phyloP scores from a whole-genome alignment of 2,329 filamentous ascomycete species.

The Pestalotiopsis sp. region DNA sequence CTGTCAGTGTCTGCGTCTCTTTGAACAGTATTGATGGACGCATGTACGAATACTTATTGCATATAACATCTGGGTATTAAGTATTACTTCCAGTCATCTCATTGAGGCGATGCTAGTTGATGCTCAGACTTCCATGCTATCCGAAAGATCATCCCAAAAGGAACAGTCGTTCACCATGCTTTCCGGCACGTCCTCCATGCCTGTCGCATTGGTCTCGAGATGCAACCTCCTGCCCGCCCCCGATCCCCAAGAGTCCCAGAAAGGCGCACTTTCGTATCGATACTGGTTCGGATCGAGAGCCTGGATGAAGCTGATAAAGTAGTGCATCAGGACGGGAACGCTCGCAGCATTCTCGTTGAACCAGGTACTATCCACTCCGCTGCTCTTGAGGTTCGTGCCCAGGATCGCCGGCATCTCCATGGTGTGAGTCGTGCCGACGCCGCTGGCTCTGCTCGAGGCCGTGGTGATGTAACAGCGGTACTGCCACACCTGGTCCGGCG shows the following conservation, averaged over 20 bases:
- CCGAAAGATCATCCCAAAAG: constrained; percentile 3
- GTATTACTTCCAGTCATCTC: not conserved
- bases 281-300: constrained; percentile 17
- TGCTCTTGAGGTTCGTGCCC: constrained; percentile 37
- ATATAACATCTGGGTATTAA: not conserved
- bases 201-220: not conserved
- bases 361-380: not conserved
- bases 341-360: constrained; percentile 8
- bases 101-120: not conserved
- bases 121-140: not conserved
- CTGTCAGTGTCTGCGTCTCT: too few relatives aligned
- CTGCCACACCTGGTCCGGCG: constrained; percentile 54
- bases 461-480: constrained; percentile 71
- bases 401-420: constrained; percentile 67
- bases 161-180: not conserved
- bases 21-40: too few relatives aligned
- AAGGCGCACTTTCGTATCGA: constrained; percentile 9
- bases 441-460: constrained; percentile 46
- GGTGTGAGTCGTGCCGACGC: constrained; percentile 65
- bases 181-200: constrained; percentile 1
- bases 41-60: not conserved
- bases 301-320: constrained; percentile 20
- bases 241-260: constrained; percentile 18
- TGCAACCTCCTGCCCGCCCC: not conserved
- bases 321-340: constrained; percentile 17